These are phyloP conservation scores for Oemleria cerasiformis DNA, from an alignment of 306 rosid genomes.

Conservation along the genomic window DNA sequence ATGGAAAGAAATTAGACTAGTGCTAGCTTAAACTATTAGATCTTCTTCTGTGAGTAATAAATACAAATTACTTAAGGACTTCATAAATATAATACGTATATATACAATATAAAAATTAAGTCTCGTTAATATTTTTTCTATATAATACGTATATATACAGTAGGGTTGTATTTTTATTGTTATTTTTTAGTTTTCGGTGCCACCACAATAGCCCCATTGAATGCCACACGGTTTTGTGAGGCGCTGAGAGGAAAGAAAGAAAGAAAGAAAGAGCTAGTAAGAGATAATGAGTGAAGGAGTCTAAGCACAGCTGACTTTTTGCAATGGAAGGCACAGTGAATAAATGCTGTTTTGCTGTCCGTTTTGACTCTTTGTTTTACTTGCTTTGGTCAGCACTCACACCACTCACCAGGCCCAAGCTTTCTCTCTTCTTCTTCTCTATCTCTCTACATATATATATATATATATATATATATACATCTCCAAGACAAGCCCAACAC, in stretches of 20 bases:
- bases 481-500: constrained; percentile 25
- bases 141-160: too few species aligned
- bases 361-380: constrained; percentile 42
- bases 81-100: background rate
- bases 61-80: background rate
- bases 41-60: background rate
- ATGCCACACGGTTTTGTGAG: constrained; percentile 35
- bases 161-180: too few species aligned
- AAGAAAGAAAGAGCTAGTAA: constrained; percentile 10
- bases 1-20: too few species aligned
- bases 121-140: too few species aligned
- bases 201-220: constrained; percentile 33
- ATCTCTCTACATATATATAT: constrained; percentile 11
- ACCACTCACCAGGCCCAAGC: background rate
- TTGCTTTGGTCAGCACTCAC: constrained; percentile 28
- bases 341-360: constrained; percentile 49
- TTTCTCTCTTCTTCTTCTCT: background rate
- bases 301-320: constrained; percentile 41
- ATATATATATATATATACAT: background rate
- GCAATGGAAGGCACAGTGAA: constrained; percentile 25
- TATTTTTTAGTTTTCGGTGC: constrained; percentile 10
- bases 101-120: background rate
- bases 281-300: constrained; percentile 1
- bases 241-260: constrained; percentile 8
- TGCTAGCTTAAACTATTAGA: too few species aligned